Base-by-base conservation (phyloP, 768 basidiomycete species). In the Austroboletus festivus region DNA sequence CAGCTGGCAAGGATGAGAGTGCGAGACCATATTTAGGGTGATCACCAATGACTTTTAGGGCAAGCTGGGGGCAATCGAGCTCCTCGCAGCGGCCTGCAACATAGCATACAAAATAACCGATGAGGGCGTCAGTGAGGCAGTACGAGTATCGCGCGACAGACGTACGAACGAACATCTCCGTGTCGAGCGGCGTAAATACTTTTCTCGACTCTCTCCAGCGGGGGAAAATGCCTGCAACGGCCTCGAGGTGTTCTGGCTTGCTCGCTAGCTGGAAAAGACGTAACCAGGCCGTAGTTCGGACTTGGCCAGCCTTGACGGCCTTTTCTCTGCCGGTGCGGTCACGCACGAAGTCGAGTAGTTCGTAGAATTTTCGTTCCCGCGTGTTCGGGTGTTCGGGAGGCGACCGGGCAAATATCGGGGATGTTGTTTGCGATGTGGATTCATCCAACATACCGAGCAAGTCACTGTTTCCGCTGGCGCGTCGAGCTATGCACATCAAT, bases 21-120 rank as follows among this genome's bases (percentile, higher is more conserved):
- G 69, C 61, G 16, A 86, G 54, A 42, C 78, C 75, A 61, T 86
- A 84, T 59, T 80, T 82, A 13, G 81, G 70, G 48, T 76, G 83
- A 58, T 86, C 68, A 19, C 79, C 77, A 58, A 84, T 83, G 19
- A 85, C 77, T 28, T 76, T 67, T 12, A 88, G 68, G 3, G 83
- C 82, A 33, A 86, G 73, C 21, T 67, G 56, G 3, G 81, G 79
- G 48, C 79, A 79, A 13, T 66, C 59, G 1, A 86, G 73, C 56
- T 83, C 75, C 50, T 76, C 71, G 46, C 83, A 86, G 9, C 85
- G 84, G 20, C 78, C 85, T 88, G 30, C n/a, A 9, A 34, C 11
- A 30, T 49, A 38, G 2, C 28, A 12, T 6, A 28, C 5, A 5
- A 12, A 6, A 43, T 16, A 42, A 4, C 7, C 10, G 19, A 43